phyloP scores from a whole-genome alignment of 2,329 filamentous ascomycete genomes.

The Didymella pomorum region DNA sequence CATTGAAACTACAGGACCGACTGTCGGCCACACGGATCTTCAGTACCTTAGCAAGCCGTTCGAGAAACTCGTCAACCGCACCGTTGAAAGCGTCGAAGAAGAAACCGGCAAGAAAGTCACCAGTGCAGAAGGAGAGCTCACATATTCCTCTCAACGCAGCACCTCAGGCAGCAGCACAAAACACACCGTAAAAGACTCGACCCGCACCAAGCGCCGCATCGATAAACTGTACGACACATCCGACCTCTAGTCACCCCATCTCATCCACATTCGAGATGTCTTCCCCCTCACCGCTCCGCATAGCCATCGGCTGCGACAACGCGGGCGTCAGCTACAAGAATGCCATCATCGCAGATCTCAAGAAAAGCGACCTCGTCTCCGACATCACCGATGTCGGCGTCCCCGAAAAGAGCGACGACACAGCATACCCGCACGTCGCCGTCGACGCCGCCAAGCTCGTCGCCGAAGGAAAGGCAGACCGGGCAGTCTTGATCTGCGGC shows the following conservation, averaged over 20 bases:
- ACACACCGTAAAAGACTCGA: conserved; percentile 20
- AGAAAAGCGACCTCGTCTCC: conserved; percentile 70
- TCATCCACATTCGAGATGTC: conserved; percentile 5
- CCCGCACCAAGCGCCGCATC: conserved; percentile 26
- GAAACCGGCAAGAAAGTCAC: conserved; percentile 35
- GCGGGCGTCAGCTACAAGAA: conserved; percentile 82
- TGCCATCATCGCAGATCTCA: conserved; percentile 76
- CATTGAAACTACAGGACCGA: conserved; percentile 47
- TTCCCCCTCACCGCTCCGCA: conserved; percentile 55
- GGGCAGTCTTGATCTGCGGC: conserved; percentile 83
- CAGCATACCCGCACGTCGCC: conserved; percentile 81
- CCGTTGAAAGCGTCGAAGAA: conserved; percentile 44
- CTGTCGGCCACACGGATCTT: conserved; percentile 38
- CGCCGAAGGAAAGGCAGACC: conserved; percentile 71
- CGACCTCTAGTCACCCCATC: conserved; percentile 34
- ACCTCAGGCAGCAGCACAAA: conserved; percentile 19
- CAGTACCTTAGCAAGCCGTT: conserved; percentile 51
- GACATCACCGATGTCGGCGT: conserved; percentile 79
- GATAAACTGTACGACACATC: conserved; percentile 45
- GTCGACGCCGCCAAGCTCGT: conserved; percentile 74
- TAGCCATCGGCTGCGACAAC: conserved; percentile 72
- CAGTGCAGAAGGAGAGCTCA: conserved; percentile 35
- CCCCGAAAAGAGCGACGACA: conserved; percentile 71
- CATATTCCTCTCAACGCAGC: conserved; percentile 25
- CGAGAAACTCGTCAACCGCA: conserved; percentile 43